A percentile compares a stretch with the other conserved stretches of the same genome.
Conservation (phyloP, 2,329 filamentous ascomycete species). For the Myriangium duriaei region DNA sequence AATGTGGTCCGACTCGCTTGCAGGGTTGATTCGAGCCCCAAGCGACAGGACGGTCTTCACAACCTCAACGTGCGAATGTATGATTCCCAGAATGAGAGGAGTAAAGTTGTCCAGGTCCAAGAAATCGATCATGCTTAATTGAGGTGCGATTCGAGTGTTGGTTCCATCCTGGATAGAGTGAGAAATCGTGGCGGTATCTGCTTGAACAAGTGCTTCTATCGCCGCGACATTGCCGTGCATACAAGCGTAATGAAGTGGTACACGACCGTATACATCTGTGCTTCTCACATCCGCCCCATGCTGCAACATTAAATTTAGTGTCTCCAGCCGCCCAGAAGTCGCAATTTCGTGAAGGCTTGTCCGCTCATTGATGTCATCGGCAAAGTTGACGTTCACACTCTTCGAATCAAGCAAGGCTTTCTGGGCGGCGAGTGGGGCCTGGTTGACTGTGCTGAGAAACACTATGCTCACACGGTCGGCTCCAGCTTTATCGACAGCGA, state of each 20-base stretch:
- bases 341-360: slow-evolving; percentile 96
- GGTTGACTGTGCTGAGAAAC: slow-evolving; percentile 79
- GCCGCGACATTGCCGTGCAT: slow-evolving; percentile 85
- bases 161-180: slow-evolving; percentile 27
- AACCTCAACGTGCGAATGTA: slow-evolving; percentile 70
- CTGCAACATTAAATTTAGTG: slow-evolving; percentile 63
- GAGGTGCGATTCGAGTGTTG: background rate
- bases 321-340: slow-evolving; percentile 74
- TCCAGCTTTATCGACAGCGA: slow-evolving; percentile 49
- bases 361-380: slow-evolving; percentile 94
- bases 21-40: slow-evolving; percentile 74
- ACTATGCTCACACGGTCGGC: slow-evolving; percentile 74
- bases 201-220: slow-evolving; percentile 59
- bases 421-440: slow-evolving; percentile 66
- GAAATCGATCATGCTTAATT: slow-evolving; percentile 57
- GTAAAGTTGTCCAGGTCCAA: slow-evolving; percentile 98
- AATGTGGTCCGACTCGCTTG: slow-evolving; percentile 79
- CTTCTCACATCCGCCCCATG: slow-evolving; percentile 64
- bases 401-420: slow-evolving; percentile 66
- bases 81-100: slow-evolving; percentile 86
- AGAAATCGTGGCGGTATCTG: slow-evolving; percentile 31
- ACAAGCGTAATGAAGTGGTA: slow-evolving; percentile 89
- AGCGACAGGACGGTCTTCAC: slow-evolving; percentile 64
- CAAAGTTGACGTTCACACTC: slow-evolving; percentile 78
- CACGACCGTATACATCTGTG: slow-evolving; percentile 85